Conservation (phyloP, 495 filamentous ascomycete genomes). For the Aspergillus coremiiformis region DNA sequence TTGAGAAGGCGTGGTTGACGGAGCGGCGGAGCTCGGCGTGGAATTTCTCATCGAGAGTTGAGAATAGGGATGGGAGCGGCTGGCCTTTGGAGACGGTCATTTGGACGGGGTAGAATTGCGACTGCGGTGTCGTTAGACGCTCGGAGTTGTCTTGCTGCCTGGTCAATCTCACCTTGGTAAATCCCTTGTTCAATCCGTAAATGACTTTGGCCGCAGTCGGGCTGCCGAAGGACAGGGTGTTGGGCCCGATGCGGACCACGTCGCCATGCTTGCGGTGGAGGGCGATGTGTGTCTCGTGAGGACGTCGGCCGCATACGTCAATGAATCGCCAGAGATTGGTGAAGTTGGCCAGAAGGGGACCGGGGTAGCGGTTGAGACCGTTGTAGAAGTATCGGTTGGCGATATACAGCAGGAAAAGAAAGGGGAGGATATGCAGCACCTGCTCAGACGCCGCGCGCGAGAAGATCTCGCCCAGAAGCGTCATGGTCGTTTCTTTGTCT, state of each 20-base stretch:
- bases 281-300: constrained; percentile 56
- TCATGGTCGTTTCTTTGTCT: background rate
- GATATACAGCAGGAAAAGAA: background rate
- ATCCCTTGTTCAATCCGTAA: constrained; percentile 78
- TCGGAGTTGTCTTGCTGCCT: background rate
- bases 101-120: constrained; percentile 65
- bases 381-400: background rate
- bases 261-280: constrained; percentile 67
- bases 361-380: constrained; percentile 31
- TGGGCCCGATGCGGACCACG: constrained; percentile 63
- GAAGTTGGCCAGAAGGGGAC: constrained; percentile 58
- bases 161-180: constrained; percentile 52
- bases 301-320: constrained; percentile 53
- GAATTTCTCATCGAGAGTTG: constrained; percentile 64
- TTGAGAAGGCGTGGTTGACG: constrained; percentile 66
- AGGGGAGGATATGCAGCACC: background rate
- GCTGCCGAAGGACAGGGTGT: constrained; percentile 47
- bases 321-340: constrained; percentile 65
- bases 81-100: constrained; percentile 56
- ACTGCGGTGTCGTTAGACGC: constrained; percentile 31
- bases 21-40: constrained; percentile 63
- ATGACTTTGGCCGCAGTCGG: constrained; percentile 50
- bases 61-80: constrained; percentile 67
- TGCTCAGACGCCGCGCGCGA: background rate
- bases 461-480: background rate